Conservation (phyloP, 129 eudicot species). For the Helianthus tuberosus region DNA sequence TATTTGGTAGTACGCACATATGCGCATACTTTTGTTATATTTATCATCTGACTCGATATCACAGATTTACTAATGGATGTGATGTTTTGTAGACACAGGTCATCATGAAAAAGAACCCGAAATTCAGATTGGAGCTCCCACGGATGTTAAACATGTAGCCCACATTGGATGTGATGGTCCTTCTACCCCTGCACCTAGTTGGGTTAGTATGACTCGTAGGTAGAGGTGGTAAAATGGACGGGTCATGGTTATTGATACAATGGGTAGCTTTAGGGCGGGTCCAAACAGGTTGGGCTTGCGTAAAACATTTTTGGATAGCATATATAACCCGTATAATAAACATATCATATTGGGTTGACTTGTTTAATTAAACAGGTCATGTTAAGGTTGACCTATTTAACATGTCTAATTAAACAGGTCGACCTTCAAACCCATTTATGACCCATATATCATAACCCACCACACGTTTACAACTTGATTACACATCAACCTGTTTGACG, state of each 20-base stretch:
- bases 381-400: too few species aligned
- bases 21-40: background rate
- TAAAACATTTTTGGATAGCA: background rate
- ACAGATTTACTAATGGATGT: constrained; percentile 13
- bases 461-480: too few species aligned
- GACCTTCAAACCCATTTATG: too few species aligned
- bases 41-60: background rate
- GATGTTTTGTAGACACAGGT: constrained; percentile 31
- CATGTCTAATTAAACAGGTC: too few species aligned
- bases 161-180: constrained; percentile 79
- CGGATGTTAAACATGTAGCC: constrained; percentile 80
- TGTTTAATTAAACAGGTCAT: too few species aligned
- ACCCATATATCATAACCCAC: too few species aligned
- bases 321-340: background rate
- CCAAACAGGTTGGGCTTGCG: background rate
- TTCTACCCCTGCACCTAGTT: constrained; percentile 49
- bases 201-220: constrained; percentile 51
- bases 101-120: constrained; percentile 54
- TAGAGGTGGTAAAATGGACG: constrained; percentile 15
- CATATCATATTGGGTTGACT: too few species aligned
- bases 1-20: constrained; percentile 30
- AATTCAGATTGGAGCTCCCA: constrained; percentile 68
- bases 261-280: background rate
- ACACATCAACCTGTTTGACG: too few species aligned
- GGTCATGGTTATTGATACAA: background rate